Evolutionary conservation across 371 early-diverging fungal species (phyloP).

Genomic region (Mucor ambiguus): DNA sequence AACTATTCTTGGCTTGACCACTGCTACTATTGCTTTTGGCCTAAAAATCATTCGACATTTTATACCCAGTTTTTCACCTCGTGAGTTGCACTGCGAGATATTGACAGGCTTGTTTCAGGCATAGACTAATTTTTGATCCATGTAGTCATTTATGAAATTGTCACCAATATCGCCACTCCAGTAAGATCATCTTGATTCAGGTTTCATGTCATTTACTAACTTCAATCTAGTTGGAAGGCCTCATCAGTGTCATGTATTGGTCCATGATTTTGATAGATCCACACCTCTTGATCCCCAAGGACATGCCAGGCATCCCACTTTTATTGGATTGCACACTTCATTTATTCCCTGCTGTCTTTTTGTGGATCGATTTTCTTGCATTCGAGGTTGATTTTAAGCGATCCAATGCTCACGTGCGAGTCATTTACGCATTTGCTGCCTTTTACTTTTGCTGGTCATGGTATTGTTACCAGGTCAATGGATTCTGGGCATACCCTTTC

Average conservation of each 20-base stretch:
- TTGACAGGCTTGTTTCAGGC: not conserved
- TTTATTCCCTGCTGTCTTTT: conserved; percentile 44
- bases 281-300: conserved; percentile 34
- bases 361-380: conserved; percentile 48
- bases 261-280: conserved; percentile 41
- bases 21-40: conserved; percentile 21
- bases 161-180: conserved; percentile 39
- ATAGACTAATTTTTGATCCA: not conserved
- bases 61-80: conserved; percentile 18
- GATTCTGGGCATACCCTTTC: conserved; percentile 51
- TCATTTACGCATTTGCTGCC: conserved; percentile 33
- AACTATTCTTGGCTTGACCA: conserved; percentile 20
- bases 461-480: conserved; percentile 39
- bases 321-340: conserved; percentile 43
- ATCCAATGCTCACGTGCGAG: conserved; percentile 31
- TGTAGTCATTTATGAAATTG: conserved; percentile 27
- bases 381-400: conserved; percentile 43
- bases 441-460: conserved; percentile 45
- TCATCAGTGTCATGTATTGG: conserved; percentile 48
- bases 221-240: conserved; percentile 39
- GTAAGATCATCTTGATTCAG: conserved; percentile 20
- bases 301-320: conserved; percentile 36
- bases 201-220: not conserved
- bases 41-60: conserved; percentile 24
- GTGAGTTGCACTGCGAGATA: conserved; percentile 9